Percentiles rank a stretch among this genome's conserved stretches.
These are phyloP conservation scores for Acer negundo DNA, from an alignment of 345 rosid species.

Conservation along the genomic window DNA sequence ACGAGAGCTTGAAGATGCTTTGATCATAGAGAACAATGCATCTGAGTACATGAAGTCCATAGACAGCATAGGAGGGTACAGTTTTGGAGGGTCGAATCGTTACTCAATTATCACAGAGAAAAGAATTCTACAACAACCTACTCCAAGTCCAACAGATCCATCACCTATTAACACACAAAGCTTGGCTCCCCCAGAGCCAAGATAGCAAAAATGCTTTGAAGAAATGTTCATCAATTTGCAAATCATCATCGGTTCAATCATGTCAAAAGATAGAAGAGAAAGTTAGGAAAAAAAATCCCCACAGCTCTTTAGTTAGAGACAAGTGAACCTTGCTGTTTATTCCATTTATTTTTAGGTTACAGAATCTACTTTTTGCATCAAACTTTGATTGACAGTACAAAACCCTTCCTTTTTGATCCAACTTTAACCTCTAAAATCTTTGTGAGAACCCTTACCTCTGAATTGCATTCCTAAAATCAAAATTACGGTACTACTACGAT, in stretches of 20 bases:
- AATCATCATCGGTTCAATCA: slow-evolving; percentile 20
- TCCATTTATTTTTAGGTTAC: slow-evolving; percentile 17
- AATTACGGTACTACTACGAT: too few species aligned
- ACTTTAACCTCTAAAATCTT: background rate
- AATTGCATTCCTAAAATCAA: background rate
- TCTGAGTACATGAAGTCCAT: slow-evolving; percentile 77
- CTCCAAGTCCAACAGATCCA: slow-evolving; percentile 41
- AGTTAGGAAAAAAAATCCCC: slow-evolving; percentile 18
- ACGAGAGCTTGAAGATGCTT: slow-evolving; percentile 71
- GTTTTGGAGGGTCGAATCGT: slow-evolving; percentile 55
- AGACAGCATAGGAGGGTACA: slow-evolving; percentile 63
- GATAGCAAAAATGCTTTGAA: slow-evolving; percentile 31
- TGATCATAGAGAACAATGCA: slow-evolving; percentile 77
- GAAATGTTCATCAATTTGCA: slow-evolving; percentile 4
- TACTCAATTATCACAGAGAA: slow-evolving; percentile 47
- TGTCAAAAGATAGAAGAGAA: slow-evolving; percentile 3
- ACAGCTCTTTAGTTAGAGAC: slow-evolving; percentile 1
- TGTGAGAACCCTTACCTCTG: background rate
- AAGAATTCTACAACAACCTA: slow-evolving; percentile 37
- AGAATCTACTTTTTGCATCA: slow-evolving; percentile 12
- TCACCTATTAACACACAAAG: slow-evolving; percentile 43
- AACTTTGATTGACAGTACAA: slow-evolving; percentile 2
- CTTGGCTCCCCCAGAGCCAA: slow-evolving; percentile 52
- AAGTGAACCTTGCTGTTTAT: slow-evolving; percentile 1
- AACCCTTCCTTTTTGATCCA: background rate